Evolutionary conservation across 768 basidiomycete species (phyloP), one percentile per base, ranked within the genome.

Genomic region (Amanita subjunquillea): DNA sequence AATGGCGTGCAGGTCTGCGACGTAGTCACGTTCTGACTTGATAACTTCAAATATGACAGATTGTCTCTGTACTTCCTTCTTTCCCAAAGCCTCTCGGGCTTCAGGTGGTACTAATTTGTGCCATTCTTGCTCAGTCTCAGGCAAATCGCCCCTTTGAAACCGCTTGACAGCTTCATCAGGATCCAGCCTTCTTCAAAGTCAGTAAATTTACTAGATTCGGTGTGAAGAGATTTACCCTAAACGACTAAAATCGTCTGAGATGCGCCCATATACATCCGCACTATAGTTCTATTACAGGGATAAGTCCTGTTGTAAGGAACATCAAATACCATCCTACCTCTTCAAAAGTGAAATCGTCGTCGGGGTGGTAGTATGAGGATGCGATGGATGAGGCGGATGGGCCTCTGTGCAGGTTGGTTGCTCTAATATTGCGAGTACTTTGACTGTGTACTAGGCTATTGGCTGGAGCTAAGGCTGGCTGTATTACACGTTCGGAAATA

Each of bases 41-140:
- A 97, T 83, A 22, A 95, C 69, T 63, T 98, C 94, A 58, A 93
- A 94, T 5, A 99, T 75, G 37, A 83, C 80, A 23, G 82, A 87
- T 64, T 97, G 93, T 42, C 93, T 77, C 54, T 86, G 80, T 20
- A 93, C 83, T 63, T 96, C 92, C 47, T 78, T 65, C 62, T 83
- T 80, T 23, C 84, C 82, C 2, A 98, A 67, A 0, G 82, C 78
- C 27, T 85, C 81, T 13, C 77, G 72, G 0, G 91, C 80, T 59
- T 80, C 80, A n/a, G 69, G 60, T 1, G 91, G 83, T 2, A 94
- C 86, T 6, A 92, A 78, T 29, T 76, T 71, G 60, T 87, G 74
- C 95, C 94, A 97, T 46, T 88, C 87, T 64, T 85, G 79, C 55
- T 91, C 82, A n/a, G 70, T 72, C 43, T 82, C 84, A 2, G 73